Conservation (phyloP, 495 filamentous ascomycete genomes). For the Hypoxylon subgilvum region DNA sequence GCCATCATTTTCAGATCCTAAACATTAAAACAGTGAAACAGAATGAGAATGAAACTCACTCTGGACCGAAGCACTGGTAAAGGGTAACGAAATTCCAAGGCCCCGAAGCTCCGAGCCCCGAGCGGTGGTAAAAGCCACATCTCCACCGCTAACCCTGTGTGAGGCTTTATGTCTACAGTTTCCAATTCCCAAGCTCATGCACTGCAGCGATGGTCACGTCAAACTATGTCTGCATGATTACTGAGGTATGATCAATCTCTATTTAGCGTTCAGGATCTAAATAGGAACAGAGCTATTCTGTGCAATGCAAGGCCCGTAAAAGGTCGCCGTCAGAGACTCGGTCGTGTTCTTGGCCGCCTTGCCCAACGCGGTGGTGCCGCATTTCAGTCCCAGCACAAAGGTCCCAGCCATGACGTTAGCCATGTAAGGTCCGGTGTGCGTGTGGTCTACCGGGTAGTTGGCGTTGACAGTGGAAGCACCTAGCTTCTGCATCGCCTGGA, state of each 20-base stretch:
- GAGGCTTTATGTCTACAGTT: too few relatives aligned
- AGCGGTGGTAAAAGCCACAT: too few relatives aligned
- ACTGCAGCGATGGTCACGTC: not conserved
- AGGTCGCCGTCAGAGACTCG: slow-evolving; percentile 29
- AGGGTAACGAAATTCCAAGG: too few relatives aligned
- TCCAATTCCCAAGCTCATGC: too few relatives aligned
- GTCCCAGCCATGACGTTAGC: slow-evolving; percentile 57
- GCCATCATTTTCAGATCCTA: too few relatives aligned
- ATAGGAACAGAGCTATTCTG: slow-evolving; percentile 42
- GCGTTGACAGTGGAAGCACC: slow-evolving; percentile 50
- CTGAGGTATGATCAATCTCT: too few relatives aligned
- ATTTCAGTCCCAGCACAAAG: slow-evolving; percentile 48
- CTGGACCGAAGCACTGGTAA: too few relatives aligned
- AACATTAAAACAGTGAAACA: too few relatives aligned
- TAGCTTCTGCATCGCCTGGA: slow-evolving; percentile 55
- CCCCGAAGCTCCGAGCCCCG: too few relatives aligned
- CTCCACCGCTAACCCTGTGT: too few relatives aligned
- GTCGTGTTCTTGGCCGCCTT: slow-evolving; percentile 41
- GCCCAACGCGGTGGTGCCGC: slow-evolving; percentile 43
- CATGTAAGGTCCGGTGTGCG: slow-evolving; percentile 61
- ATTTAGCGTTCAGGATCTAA: not conserved
- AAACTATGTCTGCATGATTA: too few relatives aligned
- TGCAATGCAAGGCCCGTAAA: slow-evolving; percentile 41
- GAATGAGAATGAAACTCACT: too few relatives aligned
- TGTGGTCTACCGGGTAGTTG: slow-evolving; percentile 64